Evolutionary conservation across 2,329 filamentous ascomycete species (phyloP).

Genomic region (Tothia fuscella): DNA sequence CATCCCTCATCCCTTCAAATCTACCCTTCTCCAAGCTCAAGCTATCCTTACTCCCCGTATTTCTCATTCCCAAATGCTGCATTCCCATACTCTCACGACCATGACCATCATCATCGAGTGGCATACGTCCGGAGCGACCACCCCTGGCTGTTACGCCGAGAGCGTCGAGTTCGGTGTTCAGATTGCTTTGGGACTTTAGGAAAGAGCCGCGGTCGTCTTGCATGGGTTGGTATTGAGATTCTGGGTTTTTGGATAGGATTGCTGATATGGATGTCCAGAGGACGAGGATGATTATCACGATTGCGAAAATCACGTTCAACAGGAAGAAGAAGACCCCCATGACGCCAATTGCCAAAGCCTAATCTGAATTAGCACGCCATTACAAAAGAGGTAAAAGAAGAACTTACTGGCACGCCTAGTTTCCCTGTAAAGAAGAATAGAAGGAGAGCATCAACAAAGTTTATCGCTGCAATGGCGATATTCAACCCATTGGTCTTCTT

Average conservation of each 20-base stretch:
- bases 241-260: slow-evolving; percentile 81
- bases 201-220: slow-evolving; percentile 91
- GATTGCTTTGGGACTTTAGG: slow-evolving; percentile 72
- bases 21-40: neutral
- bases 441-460: slow-evolving; percentile 85
- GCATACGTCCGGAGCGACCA: slow-evolving; percentile 5
- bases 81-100: neutral
- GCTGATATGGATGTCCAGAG: slow-evolving; percentile 66
- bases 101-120: neutral
- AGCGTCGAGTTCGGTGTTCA: slow-evolving; percentile 66
- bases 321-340: slow-evolving; percentile 12
- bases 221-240: slow-evolving; percentile 93
- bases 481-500: slow-evolving; percentile 97
- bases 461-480: slow-evolving; percentile 78
- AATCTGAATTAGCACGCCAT: neutral
- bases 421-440: slow-evolving; percentile 78
- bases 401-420: slow-evolving; percentile 74
- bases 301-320: slow-evolving; percentile 10
- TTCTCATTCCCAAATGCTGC: neutral
- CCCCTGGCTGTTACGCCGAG: slow-evolving; percentile 11
- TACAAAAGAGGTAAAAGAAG: too few species aligned
- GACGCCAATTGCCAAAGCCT: slow-evolving; percentile 6
- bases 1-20: too few species aligned
- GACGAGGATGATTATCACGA: slow-evolving; percentile 49
- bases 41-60: neutral